A percentile compares a stretch with the other conserved stretches of the same genome.
Conservation (phyloP, 768 basidiomycete species). For the Tricholoma sp. region DNA sequence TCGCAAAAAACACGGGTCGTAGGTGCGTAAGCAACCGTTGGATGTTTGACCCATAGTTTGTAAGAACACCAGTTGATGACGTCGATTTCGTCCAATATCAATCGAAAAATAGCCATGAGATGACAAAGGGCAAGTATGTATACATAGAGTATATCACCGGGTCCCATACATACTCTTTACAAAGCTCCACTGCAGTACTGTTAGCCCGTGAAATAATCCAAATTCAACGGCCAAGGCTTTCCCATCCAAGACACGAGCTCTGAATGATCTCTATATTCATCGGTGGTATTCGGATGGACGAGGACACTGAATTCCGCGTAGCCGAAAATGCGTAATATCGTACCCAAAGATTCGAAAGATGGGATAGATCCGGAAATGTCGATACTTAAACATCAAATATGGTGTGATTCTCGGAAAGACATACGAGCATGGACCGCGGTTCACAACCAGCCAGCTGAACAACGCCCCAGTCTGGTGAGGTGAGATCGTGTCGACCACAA, state of each 20-base stretch:
- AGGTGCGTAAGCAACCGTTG: too few relatives aligned
- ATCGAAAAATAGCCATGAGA: too few relatives aligned
- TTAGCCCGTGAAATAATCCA: slow-evolving; percentile 32
- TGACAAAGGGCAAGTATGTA: too few relatives aligned
- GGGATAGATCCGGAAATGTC: neutral
- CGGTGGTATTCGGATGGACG: slow-evolving; percentile 64
- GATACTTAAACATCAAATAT: neutral
- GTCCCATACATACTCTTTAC: too few relatives aligned
- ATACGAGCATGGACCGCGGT: slow-evolving; percentile 69
- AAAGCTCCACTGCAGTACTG: too few relatives aligned
- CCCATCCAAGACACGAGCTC: slow-evolving; percentile 68
- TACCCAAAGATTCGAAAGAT: too few relatives aligned
- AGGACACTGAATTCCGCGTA: slow-evolving; percentile 43
- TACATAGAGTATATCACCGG: too few relatives aligned
- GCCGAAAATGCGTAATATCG: neutral
- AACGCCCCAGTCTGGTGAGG: slow-evolving; percentile 67
- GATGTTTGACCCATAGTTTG: too few relatives aligned
- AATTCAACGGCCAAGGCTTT: slow-evolving; percentile 48
- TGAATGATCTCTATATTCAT: slow-evolving; percentile 58
- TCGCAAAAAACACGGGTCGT: too few relatives aligned
- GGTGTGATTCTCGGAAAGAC: slow-evolving; percentile 19
- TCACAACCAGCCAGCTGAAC: slow-evolving; percentile 63
- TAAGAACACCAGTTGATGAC: too few relatives aligned
- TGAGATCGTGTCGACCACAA: slow-evolving; percentile 55
- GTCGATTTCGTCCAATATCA: too few relatives aligned